Base-by-base conservation (phyloP, 208 protist species). In the Leishmania braziliensis region DNA sequence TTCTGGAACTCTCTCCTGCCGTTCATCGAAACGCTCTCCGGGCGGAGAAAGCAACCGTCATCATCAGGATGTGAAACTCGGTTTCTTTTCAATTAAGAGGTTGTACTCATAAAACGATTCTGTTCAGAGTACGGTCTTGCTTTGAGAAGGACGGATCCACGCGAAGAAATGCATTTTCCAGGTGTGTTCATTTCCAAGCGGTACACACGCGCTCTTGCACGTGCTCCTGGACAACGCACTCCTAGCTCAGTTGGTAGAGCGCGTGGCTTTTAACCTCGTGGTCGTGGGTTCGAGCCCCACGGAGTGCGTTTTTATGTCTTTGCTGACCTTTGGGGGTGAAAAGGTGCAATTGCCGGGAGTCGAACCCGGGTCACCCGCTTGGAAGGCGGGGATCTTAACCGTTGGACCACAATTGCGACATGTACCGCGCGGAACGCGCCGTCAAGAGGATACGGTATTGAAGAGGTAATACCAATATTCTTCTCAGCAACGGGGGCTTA, bases 211-310 rank as follows among this genome's bases (percentile, higher is more conserved):
- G 1, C 39, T 43, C 39, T 43, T 43, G 39, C 43, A 46, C 43
- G 4, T 46, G 43, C 2, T 4, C 4, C 43, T 46, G 4, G 43
- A 0, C 43, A 46, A 46, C 18, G 89, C 89, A 84, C 85, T 86
- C 87, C 93, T 98, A 98, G 95, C 95, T 98, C 95, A 98, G 95
- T 97, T 91, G 95, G 95, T 98, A 98, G 95, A 98, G 95, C 95
- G 93, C 94, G 90, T 84, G 95, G 91, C 95, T 97, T 90, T 98
- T 98, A 98, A 98, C 92, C 96, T 89, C 91, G 95, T 97, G 95
- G 96, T 98, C 96, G 96, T 94, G 95, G 96, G 96, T 98, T 98
- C 96, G 96, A 98, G 72, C 90, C 90, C 90, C 90, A 93, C 90
- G 90, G 89, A 83, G 48, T 68, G 43, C 80, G 81, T 77, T 75